Evolutionary conservation across 257 asterid genomes (phyloP), one percentile per base, ranked within the genome.

Genomic region (Nicotiana tomentosiformis): DNA sequence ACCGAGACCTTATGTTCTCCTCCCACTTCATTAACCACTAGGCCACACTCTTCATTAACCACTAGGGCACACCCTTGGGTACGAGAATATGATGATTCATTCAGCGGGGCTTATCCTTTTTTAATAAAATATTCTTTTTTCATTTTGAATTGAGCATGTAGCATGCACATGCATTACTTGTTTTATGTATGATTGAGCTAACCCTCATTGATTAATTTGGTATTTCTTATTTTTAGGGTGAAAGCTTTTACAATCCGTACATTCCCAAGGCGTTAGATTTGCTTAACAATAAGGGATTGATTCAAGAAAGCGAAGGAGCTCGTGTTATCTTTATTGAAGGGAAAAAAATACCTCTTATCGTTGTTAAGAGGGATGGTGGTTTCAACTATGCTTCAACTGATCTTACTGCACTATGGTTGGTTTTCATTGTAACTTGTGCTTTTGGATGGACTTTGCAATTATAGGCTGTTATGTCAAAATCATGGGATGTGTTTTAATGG

Each of bases 311-410:
- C 79, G 91, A 96, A 87, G 99, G 99, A 14, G 99, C 99, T 33
- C 96, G 95, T 65, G 98, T 94, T 78, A 96, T 96, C 87, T 94
- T 85, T 89, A 95, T 94, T 82, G 90, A 93, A 89, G 99, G 97
- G 62, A 88, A 91, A 86, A 87, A 84, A 7, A 90, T 90, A 53
- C 98, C 99, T 35, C 93, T 96, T 79, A 96, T 96, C 66, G 99
- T 96, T 82, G 94, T 96, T 85, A 94, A 96, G 91, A 92, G 84
- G 62, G 99, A 96, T 85, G 99, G 99, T 87, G 98, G 98, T 67
- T 96, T 55, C 88, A 96, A 94, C 87, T 96, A 96, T 87, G 96
- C 99, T 84, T 94, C 99, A 67, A 96, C 99, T 58, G 99, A 96
- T 87, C 96, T 96, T 84, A 80, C 98, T 49, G 97, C 98, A 70